These are phyloP conservation scores for Nigrospora sphaerica DNA, from an alignment of 2,329 filamentous ascomycete species.

Conservation along the genomic window DNA sequence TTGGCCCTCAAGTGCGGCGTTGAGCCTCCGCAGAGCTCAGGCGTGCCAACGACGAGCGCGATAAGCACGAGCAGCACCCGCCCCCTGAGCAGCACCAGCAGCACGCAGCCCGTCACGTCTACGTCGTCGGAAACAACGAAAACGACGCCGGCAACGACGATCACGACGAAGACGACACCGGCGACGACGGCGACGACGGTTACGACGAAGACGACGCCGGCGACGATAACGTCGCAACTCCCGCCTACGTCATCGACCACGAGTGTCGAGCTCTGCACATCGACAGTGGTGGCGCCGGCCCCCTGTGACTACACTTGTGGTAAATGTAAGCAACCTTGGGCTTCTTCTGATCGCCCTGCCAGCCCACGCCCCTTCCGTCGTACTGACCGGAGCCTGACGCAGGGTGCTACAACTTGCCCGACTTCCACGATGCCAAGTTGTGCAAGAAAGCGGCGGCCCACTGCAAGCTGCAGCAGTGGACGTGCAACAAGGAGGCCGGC, in stretches of 20 bases:
- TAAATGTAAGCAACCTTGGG: slow-evolving; percentile 27
- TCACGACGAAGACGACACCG: slow-evolving; percentile 1
- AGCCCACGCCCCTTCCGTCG: no score
- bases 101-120: neutral
- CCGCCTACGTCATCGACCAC: slow-evolving; percentile 15
- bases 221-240: slow-evolving; percentile 4
- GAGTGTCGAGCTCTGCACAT: slow-evolving; percentile 36
- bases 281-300: slow-evolving; percentile 35
- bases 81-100: neutral
- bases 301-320: slow-evolving; percentile 49
- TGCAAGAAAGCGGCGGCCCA: slow-evolving; percentile 36
- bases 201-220: neutral
- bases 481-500: slow-evolving; percentile 45
- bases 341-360: slow-evolving; percentile 25
- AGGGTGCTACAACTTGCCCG: slow-evolving; percentile 29
- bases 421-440: slow-evolving; percentile 32
- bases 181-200: neutral
- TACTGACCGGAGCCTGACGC: no score
- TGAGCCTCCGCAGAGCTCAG: no score
- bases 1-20: no score
- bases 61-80: slow-evolving; percentile 3
- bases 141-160: slow-evolving; percentile 5
- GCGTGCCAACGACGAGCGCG: slow-evolving; percentile 6
- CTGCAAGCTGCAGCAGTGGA: slow-evolving; percentile 38
- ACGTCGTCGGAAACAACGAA: slow-evolving; percentile 2